Base-by-base conservation (phyloP, 305 asterid species). In the Fraxinus ornus region DNA sequence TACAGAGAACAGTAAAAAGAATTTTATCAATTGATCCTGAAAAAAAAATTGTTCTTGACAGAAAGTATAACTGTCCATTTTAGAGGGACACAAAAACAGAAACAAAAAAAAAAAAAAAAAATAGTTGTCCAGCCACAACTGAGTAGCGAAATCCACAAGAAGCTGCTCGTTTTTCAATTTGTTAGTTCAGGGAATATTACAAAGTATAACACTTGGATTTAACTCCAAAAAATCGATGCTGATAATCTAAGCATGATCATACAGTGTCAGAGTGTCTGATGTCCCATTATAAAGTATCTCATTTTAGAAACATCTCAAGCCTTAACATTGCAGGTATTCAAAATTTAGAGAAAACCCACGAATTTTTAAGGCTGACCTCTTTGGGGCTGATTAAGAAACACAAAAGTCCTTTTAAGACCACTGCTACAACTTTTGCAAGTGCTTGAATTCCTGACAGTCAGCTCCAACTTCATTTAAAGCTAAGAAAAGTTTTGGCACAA, bases 401-500 rank as follows among this genome's bases (percentile, higher is more conserved):
- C 80, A 33, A 36, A 79, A 47, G 73, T 47, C 66, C 77, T 49
- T 49, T 47, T 47, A 52, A 55, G 72, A 78, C 80, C 82, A 82
- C 78, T 66, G 84, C 89, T 88, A 89, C 81, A 82, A 88, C 79
- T 88, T 87, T 75, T 87, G 92, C 77, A 92, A 91, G 87, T 92
- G 97, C 82, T 86, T 86, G 62, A 91, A 93, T 71, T 91, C 97
- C 36, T 86, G 76, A 84, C 97, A 94, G 44, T 93, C 86, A 0
- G 94, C 98, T 83, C 98, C 99, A 70, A 90, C 85, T 78, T 87
- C 95, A 15, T 80, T 88, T 55, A 95, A 81, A 37, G 94, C 90
- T 73, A 84, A 7, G 71, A 89, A 86, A 79, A 95, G 98, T 85
- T 88, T 95, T 2, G 98, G 94, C 32, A 87, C 91, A 57, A 95